Evolutionary conservation across 2,329 filamentous ascomycete genomes (phyloP).

Genomic region (Nakataea oryzae): DNA sequence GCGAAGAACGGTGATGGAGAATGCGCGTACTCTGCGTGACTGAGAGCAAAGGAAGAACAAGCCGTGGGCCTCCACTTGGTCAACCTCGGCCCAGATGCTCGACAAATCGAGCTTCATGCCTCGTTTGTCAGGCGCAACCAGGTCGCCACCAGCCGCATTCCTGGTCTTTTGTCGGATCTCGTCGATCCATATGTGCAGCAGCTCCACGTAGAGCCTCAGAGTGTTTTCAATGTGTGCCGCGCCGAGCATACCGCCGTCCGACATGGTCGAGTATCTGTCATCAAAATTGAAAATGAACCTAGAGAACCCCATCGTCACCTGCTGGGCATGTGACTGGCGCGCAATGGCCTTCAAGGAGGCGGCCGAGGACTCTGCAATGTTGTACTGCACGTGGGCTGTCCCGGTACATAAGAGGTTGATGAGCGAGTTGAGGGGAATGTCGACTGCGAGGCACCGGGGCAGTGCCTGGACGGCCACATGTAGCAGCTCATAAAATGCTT

Average conservation of each 20-base stretch:
- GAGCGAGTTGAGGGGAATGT: constrained; percentile 85
- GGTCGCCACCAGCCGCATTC: constrained; percentile 52
- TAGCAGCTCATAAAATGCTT: constrained; percentile 89
- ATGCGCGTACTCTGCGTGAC: constrained; percentile 76
- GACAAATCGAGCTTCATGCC: constrained; percentile 76
- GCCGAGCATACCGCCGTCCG: constrained; percentile 91
- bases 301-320: constrained; percentile 93
- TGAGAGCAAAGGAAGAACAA: constrained; percentile 97
- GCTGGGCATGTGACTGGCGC: constrained; percentile 82
- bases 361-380: constrained; percentile 85
- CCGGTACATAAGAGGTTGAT: constrained; percentile 94
- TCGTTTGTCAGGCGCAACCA: constrained; percentile 48
- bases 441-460: constrained; percentile 82
- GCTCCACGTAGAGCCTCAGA: constrained; percentile 80
- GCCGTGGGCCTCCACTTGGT: constrained; percentile 93
- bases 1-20: constrained; percentile 84
- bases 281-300: constrained; percentile 99
- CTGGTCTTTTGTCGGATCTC: constrained; percentile 82
- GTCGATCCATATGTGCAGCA: constrained; percentile 95
- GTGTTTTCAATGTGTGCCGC: constrained; percentile 93
- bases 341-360: constrained; percentile 94
- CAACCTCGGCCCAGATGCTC: constrained; percentile 83
- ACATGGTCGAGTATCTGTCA: constrained; percentile 94
- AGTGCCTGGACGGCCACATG: constrained; percentile 93
- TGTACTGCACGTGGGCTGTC: constrained; percentile 86